These are phyloP conservation scores for Penicillium roqueforti DNA, from an alignment of 495 filamentous ascomycete species.

Conservation along the genomic window DNA sequence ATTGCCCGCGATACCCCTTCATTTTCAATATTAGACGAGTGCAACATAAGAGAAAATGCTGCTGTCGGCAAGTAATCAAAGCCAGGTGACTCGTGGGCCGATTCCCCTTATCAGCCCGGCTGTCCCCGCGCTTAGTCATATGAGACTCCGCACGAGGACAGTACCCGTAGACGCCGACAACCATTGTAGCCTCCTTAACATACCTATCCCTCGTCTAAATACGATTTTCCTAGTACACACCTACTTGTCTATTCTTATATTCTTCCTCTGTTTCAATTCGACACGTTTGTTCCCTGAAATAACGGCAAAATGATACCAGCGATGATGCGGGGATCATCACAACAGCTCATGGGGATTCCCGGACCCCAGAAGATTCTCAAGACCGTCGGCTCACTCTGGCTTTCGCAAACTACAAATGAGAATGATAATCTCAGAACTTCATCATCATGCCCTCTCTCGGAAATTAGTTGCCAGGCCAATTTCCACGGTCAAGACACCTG, in stretches of 20 bases:
- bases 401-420: conserved; percentile 22
- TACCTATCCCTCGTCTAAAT: neutral
- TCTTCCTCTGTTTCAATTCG: neutral
- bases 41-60: neutral
- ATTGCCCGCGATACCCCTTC: conserved; percentile 20
- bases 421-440: conserved; percentile 9
- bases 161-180: neutral
- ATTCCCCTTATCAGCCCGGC: conserved; percentile 10
- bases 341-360: conserved; percentile 30
- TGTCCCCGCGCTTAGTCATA: conserved; percentile 6
- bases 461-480: conserved; percentile 56
- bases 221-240: neutral
- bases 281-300: neutral
- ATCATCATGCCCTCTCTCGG: conserved; percentile 44
- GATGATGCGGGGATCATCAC: conserved; percentile 21
- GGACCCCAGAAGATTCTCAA: conserved; percentile 43
- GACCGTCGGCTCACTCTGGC: conserved; percentile 33
- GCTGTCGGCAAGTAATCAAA: neutral
- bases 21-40: neutral
- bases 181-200: neutral
- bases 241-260: neutral
- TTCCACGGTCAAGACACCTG: conserved; percentile 59
- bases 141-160: conserved; percentile 4
- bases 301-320: neutral
- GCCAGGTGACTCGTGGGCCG: conserved; percentile 5